Evolutionary conservation across 768 basidiomycete species (phyloP).

Genomic region (Termitomyces sp.): DNA sequence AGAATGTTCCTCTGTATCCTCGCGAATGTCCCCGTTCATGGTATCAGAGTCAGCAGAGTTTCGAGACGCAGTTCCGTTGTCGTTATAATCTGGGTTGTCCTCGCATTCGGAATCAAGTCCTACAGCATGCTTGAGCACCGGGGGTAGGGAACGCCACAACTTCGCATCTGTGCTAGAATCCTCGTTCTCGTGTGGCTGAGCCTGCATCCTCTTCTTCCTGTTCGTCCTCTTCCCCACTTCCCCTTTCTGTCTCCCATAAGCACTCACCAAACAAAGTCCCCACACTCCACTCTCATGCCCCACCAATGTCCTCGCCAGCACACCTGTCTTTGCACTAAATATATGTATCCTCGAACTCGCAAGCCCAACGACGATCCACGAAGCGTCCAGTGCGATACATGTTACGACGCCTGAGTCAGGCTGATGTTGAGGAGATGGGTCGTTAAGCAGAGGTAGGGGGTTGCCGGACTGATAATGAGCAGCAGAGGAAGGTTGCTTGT

Average conservation of each 20-base stretch:
- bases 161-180: neutral
- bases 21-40: neutral
- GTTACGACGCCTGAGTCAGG: slow-evolving; percentile 71
- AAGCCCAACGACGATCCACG: slow-evolving; percentile 86
- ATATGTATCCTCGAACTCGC: slow-evolving; percentile 82
- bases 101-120: slow-evolving; percentile 27
- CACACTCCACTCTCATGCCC: slow-evolving; percentile 8
- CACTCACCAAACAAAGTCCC: slow-evolving; percentile 10
- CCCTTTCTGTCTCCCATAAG: neutral
- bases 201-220: neutral
- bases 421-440: slow-evolving; percentile 37
- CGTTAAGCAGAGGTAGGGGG: slow-evolving; percentile 82
- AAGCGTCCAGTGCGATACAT: slow-evolving; percentile 74
- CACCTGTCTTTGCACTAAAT: slow-evolving; percentile 75
- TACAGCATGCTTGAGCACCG: slow-evolving; percentile 41
- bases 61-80: neutral
- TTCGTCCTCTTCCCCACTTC: neutral
- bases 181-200: neutral
- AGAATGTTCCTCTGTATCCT: neutral
- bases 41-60: neutral
- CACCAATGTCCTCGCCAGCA: slow-evolving; percentile 48
- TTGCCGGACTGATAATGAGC: slow-evolving; percentile 33
- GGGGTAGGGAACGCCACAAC: slow-evolving; percentile 25
- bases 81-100: neutral
- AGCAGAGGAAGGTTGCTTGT: neutral